Conservation (phyloP, 2,329 filamentous ascomycete genomes). For the Cladorrhinum sp. region DNA sequence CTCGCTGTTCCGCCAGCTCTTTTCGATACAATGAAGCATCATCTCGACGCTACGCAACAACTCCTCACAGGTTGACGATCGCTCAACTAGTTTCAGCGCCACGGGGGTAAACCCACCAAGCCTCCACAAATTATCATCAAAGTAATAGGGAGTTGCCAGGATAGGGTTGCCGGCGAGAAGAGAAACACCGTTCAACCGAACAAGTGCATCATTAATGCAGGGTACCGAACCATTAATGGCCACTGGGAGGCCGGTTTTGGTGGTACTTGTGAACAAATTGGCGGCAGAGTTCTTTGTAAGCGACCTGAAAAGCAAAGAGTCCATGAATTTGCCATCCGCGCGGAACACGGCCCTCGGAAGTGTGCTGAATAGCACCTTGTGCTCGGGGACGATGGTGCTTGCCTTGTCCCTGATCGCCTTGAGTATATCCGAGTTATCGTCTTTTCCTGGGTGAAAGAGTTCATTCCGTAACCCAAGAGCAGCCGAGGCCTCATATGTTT, state of each 20-base stretch:
- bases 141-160: slow-evolving; percentile 72
- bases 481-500: slow-evolving; percentile 92
- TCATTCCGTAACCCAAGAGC: slow-evolving; percentile 89
- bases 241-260: slow-evolving; percentile 71
- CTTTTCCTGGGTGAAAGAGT: slow-evolving; percentile 80
- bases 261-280: slow-evolving; percentile 65
- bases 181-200: slow-evolving; percentile 74
- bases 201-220: slow-evolving; percentile 83
- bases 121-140: slow-evolving; percentile 91
- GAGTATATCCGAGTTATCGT: slow-evolving; percentile 88
- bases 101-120: slow-evolving; percentile 87
- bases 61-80: slow-evolving; percentile 65
- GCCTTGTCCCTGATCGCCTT: slow-evolving; percentile 84
- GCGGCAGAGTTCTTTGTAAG: slow-evolving; percentile 70
- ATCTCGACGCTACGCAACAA: slow-evolving; percentile 77
- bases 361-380: slow-evolving; percentile 77
- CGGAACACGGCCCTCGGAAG: slow-evolving; percentile 77
- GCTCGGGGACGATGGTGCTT: slow-evolving; percentile 75
- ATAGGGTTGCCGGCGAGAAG: slow-evolving; percentile 80
- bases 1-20: slow-evolving; percentile 96
- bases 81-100: slow-evolving; percentile 78
- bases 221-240: slow-evolving; percentile 87
- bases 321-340: slow-evolving; percentile 74
- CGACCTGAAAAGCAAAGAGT: slow-evolving; percentile 71
- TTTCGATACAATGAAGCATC: slow-evolving; percentile 78